Base-by-base conservation (phyloP, 2,329 filamentous ascomycete species). In the Chaetoscypha palmicola region DNA sequence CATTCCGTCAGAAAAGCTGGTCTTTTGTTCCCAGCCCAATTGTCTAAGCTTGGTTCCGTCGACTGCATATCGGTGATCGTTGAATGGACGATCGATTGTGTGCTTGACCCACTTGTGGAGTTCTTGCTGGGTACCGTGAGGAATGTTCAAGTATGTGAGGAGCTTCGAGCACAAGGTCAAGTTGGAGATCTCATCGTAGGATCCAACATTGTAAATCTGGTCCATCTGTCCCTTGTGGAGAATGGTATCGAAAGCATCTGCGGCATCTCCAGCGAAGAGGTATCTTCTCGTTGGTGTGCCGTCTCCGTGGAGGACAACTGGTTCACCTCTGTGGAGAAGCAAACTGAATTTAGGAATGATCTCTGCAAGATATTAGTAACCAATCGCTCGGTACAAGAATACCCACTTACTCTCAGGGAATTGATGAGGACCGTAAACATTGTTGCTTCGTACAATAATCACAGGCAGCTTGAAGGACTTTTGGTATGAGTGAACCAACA, bases 401-500 rank as follows among this genome's bases (percentile, higher is more conserved):
- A 26, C 5, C 3, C n/a, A 65, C 82, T 64, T 66, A 89, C 85
- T 89, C 67, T 90, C 85, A 0, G 85, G 85, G 61, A 83, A 89
- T 61, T 91, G 86, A 60, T 90, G 84, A 17, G 86, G 86, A 0
- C 86, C 86, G 58, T 90, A 92, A 22, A 91, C 84, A 57, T 92
- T 91, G 68, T 91, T 91, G 61, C 83, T 83, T 38, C 86, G 74
- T 21, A 90, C 82, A 55, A 90, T 86, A 51, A 91, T 86, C 40
- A 80, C 77, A 1, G 86, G 86, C 10, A 92, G 71, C 62, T 84
- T 83, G 70, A 89, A 90, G 64, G 81, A 86, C 67, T 86, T 88
- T 60, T 82, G 76, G 62, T 90, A 92, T n/a, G 85, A 86, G 62
- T 84, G 81, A n/a, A 91, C 84, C 58, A 87, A 72, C 84, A 89